These are phyloP conservation scores for Cladorrhinum sp. DNA, from an alignment of 2,329 filamentous ascomycete species.

Conservation along the genomic window DNA sequence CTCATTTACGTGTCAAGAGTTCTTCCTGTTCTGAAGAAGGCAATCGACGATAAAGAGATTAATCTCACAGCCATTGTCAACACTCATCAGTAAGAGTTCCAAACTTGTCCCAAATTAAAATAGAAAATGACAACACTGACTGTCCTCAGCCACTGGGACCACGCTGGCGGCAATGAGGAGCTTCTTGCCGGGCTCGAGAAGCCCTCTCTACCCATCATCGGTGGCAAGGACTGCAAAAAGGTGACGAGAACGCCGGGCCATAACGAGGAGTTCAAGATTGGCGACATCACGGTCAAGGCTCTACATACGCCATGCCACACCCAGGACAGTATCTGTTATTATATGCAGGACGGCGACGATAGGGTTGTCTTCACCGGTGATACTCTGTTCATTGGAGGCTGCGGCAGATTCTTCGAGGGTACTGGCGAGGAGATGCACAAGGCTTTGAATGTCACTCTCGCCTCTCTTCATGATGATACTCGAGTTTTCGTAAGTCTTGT, in stretches of 20 bases:
- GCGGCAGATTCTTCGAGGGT: conserved; percentile 94
- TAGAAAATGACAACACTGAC: neutral
- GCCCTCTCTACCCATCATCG: conserved; percentile 69
- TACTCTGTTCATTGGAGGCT: conserved; percentile 95
- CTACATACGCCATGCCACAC: conserved; percentile 98
- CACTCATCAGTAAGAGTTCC: conserved; percentile 83
- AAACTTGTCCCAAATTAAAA: neutral
- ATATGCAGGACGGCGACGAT: conserved; percentile 72
- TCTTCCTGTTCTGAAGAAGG: conserved; percentile 65
- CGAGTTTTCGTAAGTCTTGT: conserved; percentile 70
- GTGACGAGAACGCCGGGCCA: conserved; percentile 76
- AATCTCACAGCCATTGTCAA: conserved; percentile 90
- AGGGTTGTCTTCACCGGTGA: conserved; percentile 92
- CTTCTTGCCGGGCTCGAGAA: conserved; percentile 55
- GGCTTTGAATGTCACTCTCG: conserved; percentile 83
- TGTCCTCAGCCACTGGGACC: conserved; percentile 75
- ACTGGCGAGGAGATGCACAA: conserved; percentile 86
- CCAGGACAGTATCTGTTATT: conserved; percentile 97
- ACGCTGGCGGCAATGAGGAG: conserved; percentile 86
- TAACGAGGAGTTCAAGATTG: conserved; percentile 76
- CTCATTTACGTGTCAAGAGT: conserved; percentile 42
- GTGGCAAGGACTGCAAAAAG: conserved; percentile 78
- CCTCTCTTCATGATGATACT: conserved; percentile 80
- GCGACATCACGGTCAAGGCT: conserved; percentile 76
- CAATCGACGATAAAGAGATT: conserved; percentile 67